phyloP scores from a whole-genome alignment of 805 yeast species.

The Cyberlindnera mycetangii region DNA sequence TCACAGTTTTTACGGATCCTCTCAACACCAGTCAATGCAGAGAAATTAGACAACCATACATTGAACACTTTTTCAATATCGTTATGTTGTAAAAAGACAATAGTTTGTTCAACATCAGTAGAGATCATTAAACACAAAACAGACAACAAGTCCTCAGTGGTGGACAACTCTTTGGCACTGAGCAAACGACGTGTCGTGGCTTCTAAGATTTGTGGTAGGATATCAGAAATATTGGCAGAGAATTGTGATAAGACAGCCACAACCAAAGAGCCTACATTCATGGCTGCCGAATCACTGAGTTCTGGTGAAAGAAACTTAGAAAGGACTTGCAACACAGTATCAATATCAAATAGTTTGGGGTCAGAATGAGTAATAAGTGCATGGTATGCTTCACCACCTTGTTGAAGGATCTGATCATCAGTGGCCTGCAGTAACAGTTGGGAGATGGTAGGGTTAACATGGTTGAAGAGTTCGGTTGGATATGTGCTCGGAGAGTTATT shows the following conservation, averaged over 20 bases:
- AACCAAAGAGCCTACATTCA: slow-evolving; percentile 67
- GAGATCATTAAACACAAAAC: slow-evolving; percentile 73
- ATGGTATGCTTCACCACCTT: slow-evolving; percentile 71
- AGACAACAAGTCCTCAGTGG: slow-evolving; percentile 72
- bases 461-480: slow-evolving; percentile 40
- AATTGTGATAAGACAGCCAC: slow-evolving; percentile 56
- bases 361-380: slow-evolving; percentile 45
- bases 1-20: slow-evolving; percentile 62
- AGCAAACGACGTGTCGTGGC: slow-evolving; percentile 71
- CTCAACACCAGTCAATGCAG: slow-evolving; percentile 69
- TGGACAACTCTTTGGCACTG: slow-evolving; percentile 62
- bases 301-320: slow-evolving; percentile 69
- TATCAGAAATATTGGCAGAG: slow-evolving; percentile 26
- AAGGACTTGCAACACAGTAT: slow-evolving; percentile 54
- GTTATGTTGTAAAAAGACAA: slow-evolving; percentile 56
- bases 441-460: slow-evolving; percentile 41
- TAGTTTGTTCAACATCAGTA: slow-evolving; percentile 57
- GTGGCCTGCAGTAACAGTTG: slow-evolving; percentile 36
- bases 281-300: slow-evolving; percentile 76
- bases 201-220: slow-evolving; percentile 28
- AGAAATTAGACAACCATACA: slow-evolving; percentile 83
- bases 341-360: slow-evolving; percentile 19
- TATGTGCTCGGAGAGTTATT: slow-evolving; percentile 39
- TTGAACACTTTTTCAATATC: slow-evolving; percentile 54
- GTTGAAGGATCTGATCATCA: slow-evolving; percentile 79